These are phyloP conservation scores for Phialocephala sp. DNA, from an alignment of 2,329 filamentous ascomycete species.

Conservation along the genomic window DNA sequence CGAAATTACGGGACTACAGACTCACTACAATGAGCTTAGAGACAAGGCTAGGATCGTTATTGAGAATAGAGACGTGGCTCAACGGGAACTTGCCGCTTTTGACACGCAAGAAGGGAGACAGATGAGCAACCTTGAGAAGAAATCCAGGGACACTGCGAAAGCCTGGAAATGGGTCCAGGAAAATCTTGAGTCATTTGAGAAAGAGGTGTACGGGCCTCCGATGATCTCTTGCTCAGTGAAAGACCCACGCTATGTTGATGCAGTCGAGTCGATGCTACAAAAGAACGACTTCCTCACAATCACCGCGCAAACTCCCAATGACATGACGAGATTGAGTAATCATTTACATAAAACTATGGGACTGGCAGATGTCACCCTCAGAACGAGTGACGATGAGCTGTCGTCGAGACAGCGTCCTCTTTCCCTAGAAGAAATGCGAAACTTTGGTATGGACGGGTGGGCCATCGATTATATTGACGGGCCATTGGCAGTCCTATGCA, in stretches of 20 bases:
- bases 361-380: conserved; percentile 74
- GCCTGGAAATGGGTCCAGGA: conserved; percentile 85
- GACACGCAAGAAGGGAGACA: conserved; percentile 79
- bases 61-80: conserved; percentile 46
- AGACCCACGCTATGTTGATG: conserved; percentile 60
- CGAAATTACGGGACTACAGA: conserved; percentile 43
- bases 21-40: conserved; percentile 37
- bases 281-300: conserved; percentile 63
- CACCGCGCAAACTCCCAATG: conserved; percentile 75
- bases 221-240: conserved; percentile 69
- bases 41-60: conserved; percentile 50
- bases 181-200: conserved; percentile 66
- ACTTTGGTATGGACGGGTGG: conserved; percentile 77
- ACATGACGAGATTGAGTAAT: conserved; percentile 75
- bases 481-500: conserved; percentile 81
- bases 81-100: conserved; percentile 62
- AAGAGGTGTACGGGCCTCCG: conserved; percentile 69
- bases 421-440: conserved; percentile 57
- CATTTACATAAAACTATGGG: conserved; percentile 67
- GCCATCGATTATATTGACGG: conserved; percentile 80
- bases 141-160: conserved; percentile 66
- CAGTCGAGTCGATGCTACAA: conserved; percentile 63
- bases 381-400: conserved; percentile 59
- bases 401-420: conserved; percentile 50
- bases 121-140: conserved; percentile 64